These are phyloP conservation scores for Isoetes engelmannii DNA, from an alignment of 83 land plant species.

Conservation along the genomic window DNA sequence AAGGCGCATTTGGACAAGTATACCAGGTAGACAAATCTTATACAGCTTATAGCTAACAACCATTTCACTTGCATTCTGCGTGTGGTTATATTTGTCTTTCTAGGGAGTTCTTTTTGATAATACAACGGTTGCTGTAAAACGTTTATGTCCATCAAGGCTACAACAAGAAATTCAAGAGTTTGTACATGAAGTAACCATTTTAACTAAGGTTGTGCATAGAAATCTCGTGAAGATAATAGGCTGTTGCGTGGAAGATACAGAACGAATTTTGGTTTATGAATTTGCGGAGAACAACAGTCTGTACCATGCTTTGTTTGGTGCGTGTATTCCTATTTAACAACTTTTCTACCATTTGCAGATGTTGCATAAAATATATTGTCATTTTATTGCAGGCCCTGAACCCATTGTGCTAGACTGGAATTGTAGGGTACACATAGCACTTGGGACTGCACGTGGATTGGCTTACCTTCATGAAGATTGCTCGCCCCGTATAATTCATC, in stretches of 20 bases:
- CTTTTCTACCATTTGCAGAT: too few relatives aligned
- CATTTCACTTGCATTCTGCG: too few relatives aligned
- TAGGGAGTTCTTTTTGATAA: background rate
- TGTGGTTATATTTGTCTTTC: background rate
- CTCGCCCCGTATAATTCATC: too few relatives aligned
- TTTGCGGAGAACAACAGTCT: conserved; percentile 8
- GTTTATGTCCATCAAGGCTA: background rate
- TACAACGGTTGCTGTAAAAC: background rate
- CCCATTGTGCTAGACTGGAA: too few relatives aligned
- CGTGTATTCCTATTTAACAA: too few relatives aligned
- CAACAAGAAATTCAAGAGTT: conserved; percentile 8
- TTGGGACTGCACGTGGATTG: too few relatives aligned
- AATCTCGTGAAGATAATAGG: conserved; percentile 18
- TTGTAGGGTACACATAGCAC: too few relatives aligned
- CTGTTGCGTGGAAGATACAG: conserved; percentile 11
- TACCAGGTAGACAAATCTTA: background rate
- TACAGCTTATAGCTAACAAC: background rate
- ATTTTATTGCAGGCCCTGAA: too few relatives aligned
- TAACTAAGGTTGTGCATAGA: conserved; percentile 11
- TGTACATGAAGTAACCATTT: conserved; percentile 1
- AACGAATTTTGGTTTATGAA: conserved; percentile 12
- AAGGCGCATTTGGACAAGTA: background rate
- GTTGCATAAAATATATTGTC: too few relatives aligned
- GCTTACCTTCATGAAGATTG: too few relatives aligned
- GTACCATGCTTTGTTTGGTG: conserved; percentile 5